Evolutionary conservation across 768 basidiomycete species (phyloP), one percentile per base, ranked within the genome.

Genomic region (Termitomyces sp.): DNA sequence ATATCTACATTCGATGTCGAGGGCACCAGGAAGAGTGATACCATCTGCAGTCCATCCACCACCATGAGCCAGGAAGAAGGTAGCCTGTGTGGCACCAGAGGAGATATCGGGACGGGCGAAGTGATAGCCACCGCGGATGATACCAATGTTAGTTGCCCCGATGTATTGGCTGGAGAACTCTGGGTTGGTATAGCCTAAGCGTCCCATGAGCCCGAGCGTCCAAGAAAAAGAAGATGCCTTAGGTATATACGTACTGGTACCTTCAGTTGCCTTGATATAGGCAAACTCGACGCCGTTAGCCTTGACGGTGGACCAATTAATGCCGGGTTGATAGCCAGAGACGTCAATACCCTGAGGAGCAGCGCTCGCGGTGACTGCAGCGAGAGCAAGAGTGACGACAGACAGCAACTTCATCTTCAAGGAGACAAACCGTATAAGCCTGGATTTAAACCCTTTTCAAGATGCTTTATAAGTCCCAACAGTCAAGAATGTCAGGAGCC

Each of bases 261-360:
- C 59, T 67, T 88, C 85, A 3, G 86, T 88, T 9, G 85, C 86
- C 67, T 87, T 88, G 78, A 88, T 86, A 65, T 78, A 87, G 3
- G 72, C 82, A 63, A 85, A 88, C 13, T 72, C 58, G 34, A 85
- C 67, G 4, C 82, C 85, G 59, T 81, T 81, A 13, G 76, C 67
- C 60, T 72, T 76, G 61, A 85, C 80, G 3, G 75, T 73, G 41
- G 65, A 71, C 83, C 83, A 87, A 66, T 85, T 71, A 41, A 87
- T 68, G 61, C 61, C 65, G 13, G 74, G 64, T 60, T 87, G 85
- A 49, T 72, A 79, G 65, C 65, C 52, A 12, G 84, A 85, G 58
- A 87, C 80, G 60, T 86, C 85, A 49, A 85, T 81, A 18, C 84
- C 84, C 55, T 73, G 65, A 41, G 78, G 81, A 9, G 78, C 73